phyloP scores from a whole-genome alignment of 2,329 filamentous ascomycete genomes.

The Neopestalotiopsis sp. region DNA sequence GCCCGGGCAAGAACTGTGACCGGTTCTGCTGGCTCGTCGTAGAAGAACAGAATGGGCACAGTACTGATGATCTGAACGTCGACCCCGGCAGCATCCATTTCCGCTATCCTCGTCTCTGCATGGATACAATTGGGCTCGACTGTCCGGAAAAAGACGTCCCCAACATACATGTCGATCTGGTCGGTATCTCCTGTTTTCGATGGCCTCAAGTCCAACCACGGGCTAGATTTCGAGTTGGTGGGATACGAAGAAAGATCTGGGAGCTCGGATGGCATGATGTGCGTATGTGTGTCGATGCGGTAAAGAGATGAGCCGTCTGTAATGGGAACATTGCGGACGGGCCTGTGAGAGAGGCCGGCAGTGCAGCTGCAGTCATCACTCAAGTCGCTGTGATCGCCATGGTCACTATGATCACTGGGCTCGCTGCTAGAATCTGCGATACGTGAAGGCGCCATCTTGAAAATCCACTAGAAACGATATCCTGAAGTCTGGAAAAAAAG shows the following conservation, averaged over 20 bases:
- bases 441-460: conserved; percentile 29
- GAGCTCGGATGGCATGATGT: conserved; percentile 44
- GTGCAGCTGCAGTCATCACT: conserved; percentile 22
- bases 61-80: conserved; percentile 43
- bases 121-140: conserved; percentile 41
- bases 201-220: conserved; percentile 36
- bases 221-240: conserved; percentile 47
- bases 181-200: conserved; percentile 27
- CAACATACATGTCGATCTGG: conserved; percentile 42
- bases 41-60: conserved; percentile 44
- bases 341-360: background rate
- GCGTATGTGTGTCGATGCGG: conserved; percentile 43
- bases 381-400: conserved; percentile 13
- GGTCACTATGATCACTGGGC: conserved; percentile 13
- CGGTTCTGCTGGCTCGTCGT: conserved; percentile 37
- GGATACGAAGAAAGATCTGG: conserved; percentile 49
- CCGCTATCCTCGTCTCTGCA: conserved; percentile 30
- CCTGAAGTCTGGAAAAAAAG: no score
- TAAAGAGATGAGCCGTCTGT: conserved; percentile 32
- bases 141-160: conserved; percentile 39
- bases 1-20: conserved; percentile 35
- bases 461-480: conserved; percentile 13
- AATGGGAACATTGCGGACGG: background rate
- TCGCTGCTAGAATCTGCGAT: conserved; percentile 19
- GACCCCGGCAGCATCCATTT: conserved; percentile 42